Conservation (phyloP, 768 basidiomycete species). For the Leccinum boreale region DNA sequence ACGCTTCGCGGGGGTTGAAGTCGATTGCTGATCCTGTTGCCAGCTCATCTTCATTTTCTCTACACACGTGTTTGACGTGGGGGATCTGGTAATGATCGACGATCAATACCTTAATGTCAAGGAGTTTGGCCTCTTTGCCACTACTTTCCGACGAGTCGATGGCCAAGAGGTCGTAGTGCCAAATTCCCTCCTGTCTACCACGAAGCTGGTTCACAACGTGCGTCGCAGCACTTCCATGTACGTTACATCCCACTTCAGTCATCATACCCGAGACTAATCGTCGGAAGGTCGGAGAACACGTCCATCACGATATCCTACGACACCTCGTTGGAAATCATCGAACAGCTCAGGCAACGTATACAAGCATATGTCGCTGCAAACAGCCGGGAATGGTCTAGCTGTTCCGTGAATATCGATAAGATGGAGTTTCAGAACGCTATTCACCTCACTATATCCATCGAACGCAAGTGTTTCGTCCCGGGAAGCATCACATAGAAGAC, state of each 20-base stretch:
- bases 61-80: constrained; percentile 83
- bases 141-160: constrained; percentile 75
- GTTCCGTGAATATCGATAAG: constrained; percentile 66
- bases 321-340: constrained; percentile 68
- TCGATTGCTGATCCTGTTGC: neutral
- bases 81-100: constrained; percentile 80
- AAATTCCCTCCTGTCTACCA: constrained; percentile 64
- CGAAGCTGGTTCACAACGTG: constrained; percentile 77
- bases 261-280: constrained; percentile 3
- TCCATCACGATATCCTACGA: constrained; percentile 62
- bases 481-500: neutral
- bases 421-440: constrained; percentile 79
- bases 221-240: constrained; percentile 73
- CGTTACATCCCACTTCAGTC: constrained; percentile 19
- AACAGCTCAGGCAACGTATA: constrained; percentile 59
- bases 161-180: constrained; percentile 80
- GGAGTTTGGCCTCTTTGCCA: constrained; percentile 80
- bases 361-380: constrained; percentile 59
- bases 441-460: constrained; percentile 61
- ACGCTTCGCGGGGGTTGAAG: constrained; percentile 1
- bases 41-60: constrained; percentile 84
- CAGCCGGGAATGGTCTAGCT: constrained; percentile 70
- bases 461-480: constrained; percentile 47
- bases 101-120: constrained; percentile 46
- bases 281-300: constrained; percentile 62